phyloP scores from a whole-genome alignment of 148 eudicot species.

The Rhododendron vialii region DNA sequence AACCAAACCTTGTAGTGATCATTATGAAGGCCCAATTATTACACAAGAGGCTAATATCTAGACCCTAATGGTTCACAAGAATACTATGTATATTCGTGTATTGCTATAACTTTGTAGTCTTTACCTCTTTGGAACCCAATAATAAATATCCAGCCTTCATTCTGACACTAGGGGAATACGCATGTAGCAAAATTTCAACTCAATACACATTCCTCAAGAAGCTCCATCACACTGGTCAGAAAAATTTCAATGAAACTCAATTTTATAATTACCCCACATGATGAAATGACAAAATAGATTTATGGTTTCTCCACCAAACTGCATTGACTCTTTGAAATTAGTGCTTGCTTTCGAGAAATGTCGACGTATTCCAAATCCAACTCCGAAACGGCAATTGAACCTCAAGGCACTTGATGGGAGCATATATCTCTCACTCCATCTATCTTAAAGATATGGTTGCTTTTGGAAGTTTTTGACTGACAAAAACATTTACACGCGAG shows the following conservation, averaged over 20 bases:
- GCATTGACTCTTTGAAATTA: not conserved
- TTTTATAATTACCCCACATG: not conserved
- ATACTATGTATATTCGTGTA: not conserved
- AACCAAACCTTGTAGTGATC: not conserved
- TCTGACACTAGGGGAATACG: not conserved
- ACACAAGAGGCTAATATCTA: not conserved
- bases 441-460: not conserved
- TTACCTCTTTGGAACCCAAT: not conserved
- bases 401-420: not conserved
- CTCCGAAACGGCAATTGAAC: not conserved
- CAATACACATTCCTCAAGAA: not conserved
- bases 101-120: not conserved
- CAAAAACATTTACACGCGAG: not conserved
- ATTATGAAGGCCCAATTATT: not conserved
- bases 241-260: not conserved
- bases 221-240: not conserved
- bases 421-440: not conserved
- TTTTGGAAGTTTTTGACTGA: not conserved
- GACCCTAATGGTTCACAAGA: not conserved
- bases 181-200: not conserved
- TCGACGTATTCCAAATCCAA: not conserved
- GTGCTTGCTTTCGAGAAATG: not conserved
- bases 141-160: not conserved
- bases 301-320: not conserved
- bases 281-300: not conserved